Evolutionary conservation across 2,329 filamentous ascomycete genomes (phyloP), one percentile per base, ranked within the genome.

Genomic region (Clonostachys chloroleuca): DNA sequence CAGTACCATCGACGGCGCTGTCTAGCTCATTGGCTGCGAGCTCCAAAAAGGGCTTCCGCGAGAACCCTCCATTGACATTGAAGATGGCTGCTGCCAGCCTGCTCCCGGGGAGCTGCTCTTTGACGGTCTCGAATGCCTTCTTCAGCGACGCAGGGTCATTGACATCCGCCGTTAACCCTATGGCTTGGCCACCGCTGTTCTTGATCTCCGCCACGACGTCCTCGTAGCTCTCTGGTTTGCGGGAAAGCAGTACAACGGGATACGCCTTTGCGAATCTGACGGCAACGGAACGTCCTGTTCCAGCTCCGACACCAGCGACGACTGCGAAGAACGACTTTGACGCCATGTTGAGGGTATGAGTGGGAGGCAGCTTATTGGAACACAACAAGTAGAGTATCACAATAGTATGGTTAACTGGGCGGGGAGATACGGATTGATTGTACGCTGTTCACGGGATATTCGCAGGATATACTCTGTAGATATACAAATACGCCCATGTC

Each of bases 181-280:
- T 67, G 2, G 88, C 89, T 43, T 78, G 75, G 3, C 89, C 88
- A 12, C 88, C 88, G 1, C 68, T 63, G 6, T 68, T 62, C 48
- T 83, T 83, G 67, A 94, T 90, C 55, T 89, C 86, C 4, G 76
- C 61, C 7, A 87, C 83, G 4, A 89, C 74, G n/a, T 73, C 67
- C 47, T 80, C 73, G 66, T 83, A 89, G 63, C 76, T 87, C 40
- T 80, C 75, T 0, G 83, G 74, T 14, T 72, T 81, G 44, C 88
- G 84, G 12, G 88, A 82, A n/a, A 92, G 77, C 2, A 92, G 73
- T 2, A 88, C 84, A 2, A 92, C 84, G 0, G 86, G 81, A 59
- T 92, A 94, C 9, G 76, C 59, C 51, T 81, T 67, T 37, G 81
- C 75, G 60, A 87, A 86, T 49, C 74, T 75, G 46, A 78, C 67